phyloP scores from a whole-genome alignment of 768 basidiomycete species.

The Naganishia randhawae region DNA sequence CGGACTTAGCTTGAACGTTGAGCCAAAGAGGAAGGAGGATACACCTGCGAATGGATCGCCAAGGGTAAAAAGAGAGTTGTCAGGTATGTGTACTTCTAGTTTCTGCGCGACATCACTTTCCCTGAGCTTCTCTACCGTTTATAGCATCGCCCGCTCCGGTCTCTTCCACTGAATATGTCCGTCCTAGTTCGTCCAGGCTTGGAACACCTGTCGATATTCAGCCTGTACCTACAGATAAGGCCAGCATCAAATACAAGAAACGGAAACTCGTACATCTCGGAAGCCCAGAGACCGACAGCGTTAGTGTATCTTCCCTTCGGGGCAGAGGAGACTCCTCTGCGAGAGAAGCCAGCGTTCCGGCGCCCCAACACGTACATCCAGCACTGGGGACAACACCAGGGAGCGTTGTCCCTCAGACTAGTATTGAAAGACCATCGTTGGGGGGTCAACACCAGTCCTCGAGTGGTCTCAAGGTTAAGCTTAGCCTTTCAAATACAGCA shows the following conservation, averaged over 20 bases:
- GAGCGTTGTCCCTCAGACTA: neutral
- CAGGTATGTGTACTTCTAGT: conserved; percentile 7
- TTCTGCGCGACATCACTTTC: neutral
- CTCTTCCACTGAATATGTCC: neutral
- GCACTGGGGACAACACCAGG: neutral
- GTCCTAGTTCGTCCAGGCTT: neutral
- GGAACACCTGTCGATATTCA: conserved; percentile 8
- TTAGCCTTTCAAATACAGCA: neutral
- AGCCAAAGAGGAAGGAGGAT: conserved; percentile 4
- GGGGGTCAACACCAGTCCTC: neutral
- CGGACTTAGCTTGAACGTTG: neutral
- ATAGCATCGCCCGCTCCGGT: conserved; percentile 26
- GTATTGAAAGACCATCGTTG: neutral
- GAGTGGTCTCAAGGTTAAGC: conserved; percentile 2
- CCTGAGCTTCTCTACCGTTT: neutral
- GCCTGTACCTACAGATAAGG: neutral
- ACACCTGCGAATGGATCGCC: conserved; percentile 11
- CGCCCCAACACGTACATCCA: too few species aligned
- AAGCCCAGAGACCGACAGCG: conserved; percentile 7
- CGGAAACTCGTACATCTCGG: conserved; percentile 22
- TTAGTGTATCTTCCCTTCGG: neutral
- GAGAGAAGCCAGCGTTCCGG: neutral
- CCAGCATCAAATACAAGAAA: conserved; percentile 25
- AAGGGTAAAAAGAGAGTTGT: conserved; percentile 24
- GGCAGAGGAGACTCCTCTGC: neutral